Evolutionary conservation across 2,329 filamentous ascomycete genomes (phyloP), one percentile per base, ranked within the genome.

Genomic region (Cytospora chrysosperma): DNA sequence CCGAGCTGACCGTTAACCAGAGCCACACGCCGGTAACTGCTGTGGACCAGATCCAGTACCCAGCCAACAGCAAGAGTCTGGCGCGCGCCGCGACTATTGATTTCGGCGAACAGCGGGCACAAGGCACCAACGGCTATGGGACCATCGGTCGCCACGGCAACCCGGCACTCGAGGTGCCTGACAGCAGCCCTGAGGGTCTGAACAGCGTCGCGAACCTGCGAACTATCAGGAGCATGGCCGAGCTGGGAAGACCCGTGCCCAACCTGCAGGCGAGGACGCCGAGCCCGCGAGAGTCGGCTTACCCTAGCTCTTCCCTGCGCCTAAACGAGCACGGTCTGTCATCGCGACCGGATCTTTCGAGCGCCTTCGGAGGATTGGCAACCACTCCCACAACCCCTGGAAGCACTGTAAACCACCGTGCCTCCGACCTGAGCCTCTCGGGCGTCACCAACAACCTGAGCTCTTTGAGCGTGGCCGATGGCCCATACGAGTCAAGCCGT

Each of bases 1-100:
- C 64, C 10, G 61, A 97, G 77, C 89, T 99, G 10, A 93, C 96
- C 69, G 91, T 99, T 49, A 91, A 91, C 78, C 92, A 92, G 76
- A 83, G 68, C 69, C 84, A 84, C 71, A 81, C 81, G 67, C 81
- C 53, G 15, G 62, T 69, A 60, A 67, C 62, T 17, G 59, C 53
- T 32, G 61, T 64, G 3, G 64, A 65, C 49, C 64, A 65, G 64
- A 61, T 65, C 15, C 64, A 65, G 40, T 65, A 65, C 24, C 64
- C 64, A 19, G 64, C 61, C 56, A 88, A 92, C 70, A 89, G 94
- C 69, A 90, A 94, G 65, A 90, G 89, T 5, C 81, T 99, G 40
- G 97, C 93, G 78, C 89, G 95, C 67, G 93, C 95, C 19, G 95
- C 95, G n/a, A 98, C 95, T 2, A 97, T 96, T 69, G 95, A 98